Evolutionary conservation across 2,329 filamentous ascomycete genomes (phyloP).

Genomic region (Fusarium citri): DNA sequence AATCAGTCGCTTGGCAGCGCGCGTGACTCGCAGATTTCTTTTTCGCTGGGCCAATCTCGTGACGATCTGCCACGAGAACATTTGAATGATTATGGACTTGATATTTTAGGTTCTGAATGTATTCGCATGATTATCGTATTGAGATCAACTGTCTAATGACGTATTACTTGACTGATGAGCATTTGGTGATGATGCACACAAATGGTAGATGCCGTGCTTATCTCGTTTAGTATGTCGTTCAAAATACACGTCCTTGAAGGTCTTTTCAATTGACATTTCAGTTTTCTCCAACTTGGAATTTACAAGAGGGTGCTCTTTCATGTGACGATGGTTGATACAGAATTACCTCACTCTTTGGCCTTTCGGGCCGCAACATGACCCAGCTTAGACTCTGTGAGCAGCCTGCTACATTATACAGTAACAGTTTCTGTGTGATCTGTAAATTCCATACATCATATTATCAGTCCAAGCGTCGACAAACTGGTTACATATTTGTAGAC

Average conservation of each 20-base stretch:
- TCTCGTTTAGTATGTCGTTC: background rate
- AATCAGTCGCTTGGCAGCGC: background rate
- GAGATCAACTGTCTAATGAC: background rate
- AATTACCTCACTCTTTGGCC: background rate
- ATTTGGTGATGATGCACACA: background rate
- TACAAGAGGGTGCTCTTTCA: background rate
- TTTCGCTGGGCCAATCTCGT: conserved; percentile 16
- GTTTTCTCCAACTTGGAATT: background rate
- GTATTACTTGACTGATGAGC: background rate
- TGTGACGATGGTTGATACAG: background rate
- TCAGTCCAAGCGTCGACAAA: conserved; percentile 19
- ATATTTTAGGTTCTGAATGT: background rate
- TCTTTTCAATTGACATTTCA: background rate
- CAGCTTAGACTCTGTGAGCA: background rate
- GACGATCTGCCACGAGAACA: conserved; percentile 21
- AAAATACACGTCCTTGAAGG: background rate
- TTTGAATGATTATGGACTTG: background rate
- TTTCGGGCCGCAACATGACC: background rate
- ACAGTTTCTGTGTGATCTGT: background rate
- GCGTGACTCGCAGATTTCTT: conserved; percentile 27
- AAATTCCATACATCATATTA: background rate
- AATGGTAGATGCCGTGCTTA: background rate
- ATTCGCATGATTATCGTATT: background rate
- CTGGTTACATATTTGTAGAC: conserved; percentile 14
- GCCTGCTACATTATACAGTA: background rate